Conservation (phyloP, 768 basidiomycete genomes). For the Filobasidium wieringae region DNA sequence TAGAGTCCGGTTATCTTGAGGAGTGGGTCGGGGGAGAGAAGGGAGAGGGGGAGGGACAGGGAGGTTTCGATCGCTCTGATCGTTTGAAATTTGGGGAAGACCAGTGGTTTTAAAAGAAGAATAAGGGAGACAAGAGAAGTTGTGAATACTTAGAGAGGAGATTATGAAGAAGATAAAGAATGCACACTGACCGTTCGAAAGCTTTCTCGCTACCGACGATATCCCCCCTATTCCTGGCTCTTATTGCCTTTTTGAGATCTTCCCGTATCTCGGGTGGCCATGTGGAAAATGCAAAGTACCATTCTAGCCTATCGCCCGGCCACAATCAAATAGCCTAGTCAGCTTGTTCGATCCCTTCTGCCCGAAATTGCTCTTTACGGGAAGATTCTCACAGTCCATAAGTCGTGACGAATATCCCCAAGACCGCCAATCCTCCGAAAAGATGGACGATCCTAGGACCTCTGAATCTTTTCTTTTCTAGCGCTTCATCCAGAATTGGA, state of each 20-base stretch:
- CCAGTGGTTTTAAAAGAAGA: not conserved
- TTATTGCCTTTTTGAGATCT: conserved; percentile 31
- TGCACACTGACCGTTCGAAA: conserved; percentile 31
- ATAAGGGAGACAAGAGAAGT: too few species aligned
- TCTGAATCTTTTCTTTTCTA: too few species aligned
- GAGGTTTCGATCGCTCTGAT: conserved; percentile 30
- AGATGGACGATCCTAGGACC: conserved; percentile 20
- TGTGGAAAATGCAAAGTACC: conserved; percentile 28
- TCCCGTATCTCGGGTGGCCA: conserved; percentile 35
- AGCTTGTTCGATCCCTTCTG: not conserved
- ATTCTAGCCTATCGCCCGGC: conserved; percentile 26
- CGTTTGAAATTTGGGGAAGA: not conserved
- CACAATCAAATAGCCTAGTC: not conserved
- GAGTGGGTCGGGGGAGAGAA: conserved; percentile 26
- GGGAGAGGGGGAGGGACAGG: conserved; percentile 19
- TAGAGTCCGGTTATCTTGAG: conserved; percentile 36
- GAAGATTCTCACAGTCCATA: conserved; percentile 37
- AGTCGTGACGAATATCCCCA: conserved; percentile 34
- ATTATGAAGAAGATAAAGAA: too few species aligned
- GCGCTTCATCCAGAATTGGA: too few species aligned
- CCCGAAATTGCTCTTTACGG: too few species aligned
- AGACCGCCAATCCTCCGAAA: conserved; percentile 30
- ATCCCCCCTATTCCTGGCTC: conserved; percentile 29
- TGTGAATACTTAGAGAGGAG: too few species aligned
- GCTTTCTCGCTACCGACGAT: conserved; percentile 23